phyloP scores from a whole-genome alignment of 495 filamentous ascomycete genomes.

The Lasiosphaeris hirsuta region DNA sequence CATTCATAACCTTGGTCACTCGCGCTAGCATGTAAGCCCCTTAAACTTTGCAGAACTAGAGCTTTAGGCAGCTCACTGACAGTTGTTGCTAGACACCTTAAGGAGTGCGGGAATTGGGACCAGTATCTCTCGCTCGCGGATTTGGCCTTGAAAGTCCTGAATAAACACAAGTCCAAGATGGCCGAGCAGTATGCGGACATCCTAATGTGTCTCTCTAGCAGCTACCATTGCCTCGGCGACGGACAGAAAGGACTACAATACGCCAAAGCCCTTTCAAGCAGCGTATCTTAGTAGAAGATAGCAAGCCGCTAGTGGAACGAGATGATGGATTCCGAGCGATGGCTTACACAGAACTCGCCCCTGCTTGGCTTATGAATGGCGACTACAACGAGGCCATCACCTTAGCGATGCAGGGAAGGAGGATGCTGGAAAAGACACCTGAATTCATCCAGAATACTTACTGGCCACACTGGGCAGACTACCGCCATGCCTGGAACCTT shows the following conservation, averaged over 20 bases:
- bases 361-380: not conserved
- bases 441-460: not conserved
- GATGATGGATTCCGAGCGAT: not conserved
- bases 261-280: not conserved
- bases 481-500: not conserved
- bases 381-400: not conserved
- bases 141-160: not conserved
- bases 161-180: not conserved
- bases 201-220: slow-evolving; percentile 3
- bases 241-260: not conserved
- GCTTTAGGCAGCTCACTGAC: not conserved
- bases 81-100: not conserved
- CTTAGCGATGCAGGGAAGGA: not conserved
- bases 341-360: not conserved
- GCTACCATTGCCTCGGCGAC: not conserved
- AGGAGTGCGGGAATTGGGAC: not conserved
- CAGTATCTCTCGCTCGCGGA: not conserved
- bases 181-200: not conserved
- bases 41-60: not conserved
- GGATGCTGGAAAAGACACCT: not conserved
- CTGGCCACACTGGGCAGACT: slow-evolving; percentile 6
- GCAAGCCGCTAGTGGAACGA: not conserved
- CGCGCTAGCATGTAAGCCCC: not conserved
- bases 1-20: not conserved
- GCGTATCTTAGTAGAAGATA: not conserved